Base-by-base conservation (phyloP, 805 yeast genomes). In the Dipodascus albidus region DNA sequence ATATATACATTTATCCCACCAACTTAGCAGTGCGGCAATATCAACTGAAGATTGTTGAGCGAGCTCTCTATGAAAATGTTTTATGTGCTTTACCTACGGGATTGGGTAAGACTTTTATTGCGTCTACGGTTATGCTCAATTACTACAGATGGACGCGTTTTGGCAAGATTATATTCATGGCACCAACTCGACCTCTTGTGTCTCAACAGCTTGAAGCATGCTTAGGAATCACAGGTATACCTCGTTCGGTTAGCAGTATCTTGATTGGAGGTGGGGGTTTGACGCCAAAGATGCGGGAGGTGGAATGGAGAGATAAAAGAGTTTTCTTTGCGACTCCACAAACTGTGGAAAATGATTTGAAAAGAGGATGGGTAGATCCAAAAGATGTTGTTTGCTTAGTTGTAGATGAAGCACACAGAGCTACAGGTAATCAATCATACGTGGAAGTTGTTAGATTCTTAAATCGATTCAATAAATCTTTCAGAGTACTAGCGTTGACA, bases 11-110 rank as follows among this genome's bases (percentile, higher is more conserved):
- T 0, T 93, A 95, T 64, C 99, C 99, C 0, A 81, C 88, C 0
- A 91, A 93, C 62, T 79, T 79, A 58, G 85, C 86, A 56, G 74
- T 84, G 0, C 78, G 99, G 64, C 96, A 88, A 56, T 93, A 95
- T 65, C 99, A 93, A 69, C 81, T 75, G 63, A 82, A 83, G 58
- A 89, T 93, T 53, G 87, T 89, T 2, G 72, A 74, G 49, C 77
- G 80, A 54, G 83, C 96, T 0, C 70, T 93, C 38, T 81, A 78
- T 61, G 74, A 81, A 57, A 93, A 93, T 63, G 65, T 84, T 2
- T 71, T 93, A 22, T 91, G 95, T 64, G 95, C 97, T 0, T 78
- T 93, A 15, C 99, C 99, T 0, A 93, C 99, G 0, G 99, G 99
- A 59, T 74, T 90, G 66, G 99, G 99, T 42, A 93, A 93, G 69